Evolutionary conservation across 768 basidiomycete species (phyloP).

Genomic region (Mycena venus): DNA sequence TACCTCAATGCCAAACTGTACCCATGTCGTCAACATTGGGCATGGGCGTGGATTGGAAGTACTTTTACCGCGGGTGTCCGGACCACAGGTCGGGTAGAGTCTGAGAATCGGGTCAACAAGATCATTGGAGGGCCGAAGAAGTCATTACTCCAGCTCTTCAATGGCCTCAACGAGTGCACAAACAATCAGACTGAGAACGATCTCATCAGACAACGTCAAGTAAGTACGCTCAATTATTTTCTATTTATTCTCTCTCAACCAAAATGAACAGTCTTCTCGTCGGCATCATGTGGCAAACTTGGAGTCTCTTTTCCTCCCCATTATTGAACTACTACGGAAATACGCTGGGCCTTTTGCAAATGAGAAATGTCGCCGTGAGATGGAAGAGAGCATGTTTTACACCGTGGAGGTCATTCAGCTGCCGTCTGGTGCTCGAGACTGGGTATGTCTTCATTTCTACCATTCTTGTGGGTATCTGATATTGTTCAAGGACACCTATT

Average conservation of each 20-base stretch:
- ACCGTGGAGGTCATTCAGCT: not conserved
- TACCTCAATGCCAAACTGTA: conserved; percentile 46
- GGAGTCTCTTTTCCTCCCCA: not conserved
- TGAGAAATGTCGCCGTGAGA: not conserved
- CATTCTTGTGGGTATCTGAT: conserved; percentile 19
- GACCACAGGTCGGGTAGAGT: conserved; percentile 11
- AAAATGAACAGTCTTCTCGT: not conserved
- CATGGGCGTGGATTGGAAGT: conserved; percentile 10
- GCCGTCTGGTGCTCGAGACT: not conserved
- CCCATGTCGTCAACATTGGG: conserved; percentile 30
- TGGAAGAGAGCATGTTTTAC: conserved; percentile 17
- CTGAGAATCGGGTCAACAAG: conserved; percentile 24
- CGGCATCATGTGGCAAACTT: not conserved
- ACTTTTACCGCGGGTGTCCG: conserved; percentile 26
- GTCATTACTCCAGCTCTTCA: not conserved
- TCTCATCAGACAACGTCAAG: conserved; percentile 7
- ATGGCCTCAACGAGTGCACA: conserved; percentile 1
- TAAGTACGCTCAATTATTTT: not conserved
- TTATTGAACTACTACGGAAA: not conserved
- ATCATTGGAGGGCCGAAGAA: conserved; percentile 22
- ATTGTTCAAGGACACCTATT: not conserved
- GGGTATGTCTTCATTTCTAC: conserved; percentile 23
- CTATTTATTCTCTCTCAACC: conserved; percentile 31
- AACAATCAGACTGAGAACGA: conserved; percentile 4
- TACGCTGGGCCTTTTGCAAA: conserved; percentile 4